These are phyloP conservation scores for Penicillium digitatum DNA, from an alignment of 2,329 filamentous ascomycete species.

Conservation along the genomic window DNA sequence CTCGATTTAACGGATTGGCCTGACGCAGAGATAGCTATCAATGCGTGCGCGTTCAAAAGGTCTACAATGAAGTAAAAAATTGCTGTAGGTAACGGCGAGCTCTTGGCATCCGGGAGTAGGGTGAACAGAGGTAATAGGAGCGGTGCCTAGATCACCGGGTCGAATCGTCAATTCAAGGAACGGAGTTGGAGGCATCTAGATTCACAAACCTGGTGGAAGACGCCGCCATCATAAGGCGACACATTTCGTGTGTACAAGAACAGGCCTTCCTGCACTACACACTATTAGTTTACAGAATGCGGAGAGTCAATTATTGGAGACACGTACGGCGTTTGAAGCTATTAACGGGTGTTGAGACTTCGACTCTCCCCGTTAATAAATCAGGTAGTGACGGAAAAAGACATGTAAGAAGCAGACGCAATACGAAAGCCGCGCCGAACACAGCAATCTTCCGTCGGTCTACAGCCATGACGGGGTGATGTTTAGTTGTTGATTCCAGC, in stretches of 20 bases:
- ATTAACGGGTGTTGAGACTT: slow-evolving; percentile 93
- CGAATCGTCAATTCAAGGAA: slow-evolving; percentile 6
- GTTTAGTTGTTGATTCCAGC: slow-evolving; percentile 6
- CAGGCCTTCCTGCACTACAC: slow-evolving; percentile 83
- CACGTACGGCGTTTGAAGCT: slow-evolving; percentile 88
- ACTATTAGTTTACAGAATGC: slow-evolving; percentile 7
- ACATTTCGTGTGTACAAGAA: slow-evolving; percentile 96
- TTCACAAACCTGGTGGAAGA: slow-evolving; percentile 59
- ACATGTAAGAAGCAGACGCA: slow-evolving; percentile 75
- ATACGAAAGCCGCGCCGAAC: slow-evolving; percentile 69
- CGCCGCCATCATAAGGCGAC: slow-evolving; percentile 93
- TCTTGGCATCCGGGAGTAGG: slow-evolving; percentile 67
- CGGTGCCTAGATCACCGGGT: slow-evolving; percentile 59
- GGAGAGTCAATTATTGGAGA: background rate
- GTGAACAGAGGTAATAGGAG: slow-evolving; percentile 88
- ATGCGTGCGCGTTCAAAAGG: slow-evolving; percentile 72
- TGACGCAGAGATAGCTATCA: slow-evolving; percentile 75
- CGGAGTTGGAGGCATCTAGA: background rate
- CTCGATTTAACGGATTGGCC: slow-evolving; percentile 71
- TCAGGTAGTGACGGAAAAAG: slow-evolving; percentile 79
- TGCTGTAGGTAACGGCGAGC: slow-evolving; percentile 68
- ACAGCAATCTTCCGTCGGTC: slow-evolving; percentile 62
- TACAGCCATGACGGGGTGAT: slow-evolving; percentile 45
- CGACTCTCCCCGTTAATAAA: slow-evolving; percentile 82
- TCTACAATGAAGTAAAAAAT: slow-evolving; percentile 79